Conservation (phyloP, 2,329 filamentous ascomycete species). For the Trichoderma sp. region DNA sequence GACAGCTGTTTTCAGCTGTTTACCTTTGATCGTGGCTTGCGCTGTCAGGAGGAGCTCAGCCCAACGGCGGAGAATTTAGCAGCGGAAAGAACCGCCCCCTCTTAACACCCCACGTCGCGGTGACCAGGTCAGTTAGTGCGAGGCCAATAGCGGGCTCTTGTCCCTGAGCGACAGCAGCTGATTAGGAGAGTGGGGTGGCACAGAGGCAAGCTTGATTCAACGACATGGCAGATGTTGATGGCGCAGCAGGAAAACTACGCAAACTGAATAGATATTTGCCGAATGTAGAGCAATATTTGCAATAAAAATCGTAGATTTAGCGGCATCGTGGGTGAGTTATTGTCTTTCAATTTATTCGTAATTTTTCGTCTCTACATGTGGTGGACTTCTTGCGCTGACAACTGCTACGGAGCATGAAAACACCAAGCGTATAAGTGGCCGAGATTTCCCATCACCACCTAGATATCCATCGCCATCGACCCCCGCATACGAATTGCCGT, state of each 20-base stretch:
- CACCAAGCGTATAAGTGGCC: neutral
- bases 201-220: slow-evolving; percentile 26
- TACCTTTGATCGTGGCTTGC: neutral
- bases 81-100: slow-evolving; percentile 17
- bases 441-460: neutral
- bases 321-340: neutral
- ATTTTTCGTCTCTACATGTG: neutral
- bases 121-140: slow-evolving; percentile 19
- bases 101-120: neutral
- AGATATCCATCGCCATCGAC: neutral
- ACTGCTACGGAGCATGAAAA: neutral
- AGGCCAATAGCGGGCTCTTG: slow-evolving; percentile 8
- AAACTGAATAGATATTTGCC: neutral
- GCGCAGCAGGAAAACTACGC: neutral
- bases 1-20: neutral
- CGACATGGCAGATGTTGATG: slow-evolving; percentile 13
- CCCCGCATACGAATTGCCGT: neutral
- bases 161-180: slow-evolving; percentile 20
- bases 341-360: neutral
- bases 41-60: slow-evolving; percentile 12
- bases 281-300: neutral
- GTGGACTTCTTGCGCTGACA: neutral
- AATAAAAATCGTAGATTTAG: neutral
- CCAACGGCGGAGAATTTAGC: neutral
- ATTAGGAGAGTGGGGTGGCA: slow-evolving; percentile 17